Conservation (phyloP, 2,329 filamentous ascomycete species). For the Aspergillus glaucus region DNA sequence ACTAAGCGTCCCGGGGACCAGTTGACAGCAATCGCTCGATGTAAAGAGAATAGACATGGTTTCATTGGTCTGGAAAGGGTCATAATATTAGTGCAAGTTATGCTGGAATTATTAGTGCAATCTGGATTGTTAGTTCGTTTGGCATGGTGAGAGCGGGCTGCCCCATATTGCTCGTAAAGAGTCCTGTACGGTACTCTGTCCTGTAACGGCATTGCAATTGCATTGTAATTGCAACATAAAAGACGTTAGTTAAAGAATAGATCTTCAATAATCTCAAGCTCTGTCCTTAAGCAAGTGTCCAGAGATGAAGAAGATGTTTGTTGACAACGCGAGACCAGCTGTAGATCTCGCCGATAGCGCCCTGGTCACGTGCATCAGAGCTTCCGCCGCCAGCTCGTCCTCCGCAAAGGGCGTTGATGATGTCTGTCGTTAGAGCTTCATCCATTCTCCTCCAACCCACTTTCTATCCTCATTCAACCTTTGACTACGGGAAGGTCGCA, state of each 20-base stretch:
- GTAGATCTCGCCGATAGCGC: not conserved
- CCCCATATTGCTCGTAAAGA: too few species aligned
- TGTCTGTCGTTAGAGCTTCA: not conserved
- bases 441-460: conserved; percentile 7
- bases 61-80: not conserved
- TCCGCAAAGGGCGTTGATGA: conserved; percentile 7
- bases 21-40: not conserved
- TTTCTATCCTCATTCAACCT: conserved; percentile 1
- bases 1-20: conserved; percentile 12
- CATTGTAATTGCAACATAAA: too few species aligned
- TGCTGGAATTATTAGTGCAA: too few species aligned
- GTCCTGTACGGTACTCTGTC: too few species aligned
- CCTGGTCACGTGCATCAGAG: conserved; percentile 24
- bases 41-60: not conserved
- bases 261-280: not conserved
- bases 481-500: not conserved
- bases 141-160: too few species aligned
- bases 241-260: not conserved
- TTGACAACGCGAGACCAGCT: not conserved
- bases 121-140: too few species aligned
- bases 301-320: not conserved
- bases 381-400: conserved; percentile 23
- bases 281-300: not conserved
- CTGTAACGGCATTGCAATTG: too few species aligned
- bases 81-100: not conserved